phyloP scores from a whole-genome alignment of 169 alveolate species.

The Neospora caninum region DNA sequence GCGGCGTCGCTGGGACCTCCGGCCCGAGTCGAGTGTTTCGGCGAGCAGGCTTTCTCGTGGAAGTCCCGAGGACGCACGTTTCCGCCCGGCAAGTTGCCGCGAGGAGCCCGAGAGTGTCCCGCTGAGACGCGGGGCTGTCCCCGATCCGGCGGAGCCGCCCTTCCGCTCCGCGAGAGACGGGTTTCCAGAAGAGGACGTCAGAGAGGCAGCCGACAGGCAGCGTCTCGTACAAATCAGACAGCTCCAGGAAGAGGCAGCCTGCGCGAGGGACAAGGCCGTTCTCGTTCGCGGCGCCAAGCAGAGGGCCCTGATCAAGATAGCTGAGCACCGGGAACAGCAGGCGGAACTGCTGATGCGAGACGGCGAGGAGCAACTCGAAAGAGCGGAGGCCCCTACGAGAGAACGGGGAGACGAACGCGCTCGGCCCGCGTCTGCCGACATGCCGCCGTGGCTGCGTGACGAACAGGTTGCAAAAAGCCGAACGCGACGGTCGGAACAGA shows the following conservation, averaged over 20 bases:
- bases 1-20: no score
- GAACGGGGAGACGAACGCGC: not conserved
- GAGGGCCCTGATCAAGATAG: not conserved
- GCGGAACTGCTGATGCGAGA: slow-evolving; percentile 36
- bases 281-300: slow-evolving; percentile 45
- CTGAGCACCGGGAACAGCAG: slow-evolving; percentile 44
- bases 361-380: not conserved
- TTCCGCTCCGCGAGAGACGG: no score
- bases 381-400: not conserved
- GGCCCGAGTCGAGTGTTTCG: not conserved
- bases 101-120: not conserved
- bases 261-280: slow-evolving; percentile 45
- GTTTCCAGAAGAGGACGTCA: not conserved
- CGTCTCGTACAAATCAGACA: not conserved
- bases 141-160: no score
- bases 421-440: not conserved
- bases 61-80: not conserved
- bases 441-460: not conserved
- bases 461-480: not conserved
- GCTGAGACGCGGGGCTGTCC: not conserved
- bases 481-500: not conserved
- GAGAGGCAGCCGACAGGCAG: not conserved
- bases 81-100: not conserved
- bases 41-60: not conserved
- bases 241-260: slow-evolving; percentile 48